Base-by-base conservation (phyloP, 2,329 filamentous ascomycete genomes). In the Zymoseptoria passerinii region DNA sequence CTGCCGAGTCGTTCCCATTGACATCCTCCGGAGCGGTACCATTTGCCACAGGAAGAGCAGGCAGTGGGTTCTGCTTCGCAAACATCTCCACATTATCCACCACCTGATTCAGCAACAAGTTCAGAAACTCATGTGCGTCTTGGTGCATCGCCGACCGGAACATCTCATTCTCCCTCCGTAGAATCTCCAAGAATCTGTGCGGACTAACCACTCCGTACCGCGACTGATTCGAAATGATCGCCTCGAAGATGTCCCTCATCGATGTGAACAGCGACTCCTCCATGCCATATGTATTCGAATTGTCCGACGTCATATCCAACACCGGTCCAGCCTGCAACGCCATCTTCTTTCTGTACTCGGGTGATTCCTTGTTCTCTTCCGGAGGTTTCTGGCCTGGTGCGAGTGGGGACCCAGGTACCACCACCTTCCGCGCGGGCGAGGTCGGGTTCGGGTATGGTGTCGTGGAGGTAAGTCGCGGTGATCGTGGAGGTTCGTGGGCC, bases 111-210 rank as follows among this genome's bases (percentile, higher is more conserved):
- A 99, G 79, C 2, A 99, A 81, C 29, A 97, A 78, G 60, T 95
- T 95, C 67, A 97, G 84, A 66, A 99, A 99, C 71, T 99, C 94
- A 73, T 99, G 94, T 1, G 94, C 94, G 72, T 99, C 94, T 72
- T 99, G 94, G 73, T 99, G 94, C 89, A 96, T 96, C 3, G 92
- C 89, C 48, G 91, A 92, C 59, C 91, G 86, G 69, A 99, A 99
- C 87, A 96, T 92, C 73, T 99, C 94, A 71, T 99, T 95, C 67
- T 97, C 90, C 62, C 89, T 84, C 70, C 92, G 90, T 69, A 99
- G 85, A 27, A 96, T 92, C 70, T 99, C 92, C 40, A 99, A 80
- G 63, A 99, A 96, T 62, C 92, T 87, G 68, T 92, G 87, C 1
- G 94, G 94, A 69, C 92, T 95, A 49, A 97, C 81, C 9, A 99